Evolutionary conservation across 805 yeast species (phyloP), one percentile per base, ranked within the genome.

Genomic region (Barnettozyma sucrosica): DNA sequence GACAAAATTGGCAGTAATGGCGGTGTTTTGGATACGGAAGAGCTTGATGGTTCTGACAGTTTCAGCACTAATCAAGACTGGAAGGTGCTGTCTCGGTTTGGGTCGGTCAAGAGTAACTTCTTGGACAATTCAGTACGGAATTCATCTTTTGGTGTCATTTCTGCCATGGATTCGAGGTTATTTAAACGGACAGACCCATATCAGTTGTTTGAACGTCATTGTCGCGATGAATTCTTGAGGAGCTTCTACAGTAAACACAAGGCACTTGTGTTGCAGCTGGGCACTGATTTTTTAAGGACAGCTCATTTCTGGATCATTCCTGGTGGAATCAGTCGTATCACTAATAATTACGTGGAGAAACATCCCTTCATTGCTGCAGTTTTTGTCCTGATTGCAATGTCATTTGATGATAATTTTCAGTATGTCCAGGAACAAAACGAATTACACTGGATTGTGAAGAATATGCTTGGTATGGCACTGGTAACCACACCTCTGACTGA

Each of bases 281-380:
- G 77, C 0, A 67, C 69, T 47, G 72, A 73, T 24, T 80, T 79
- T 51, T 58, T 79, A 33, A 71, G 69, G 16, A 73, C 72, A 38
- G 77, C 83, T 3, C 81, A 77, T 55, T 76, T 74, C 56, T 80
- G 83, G 81, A 77, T 80, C 40, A 74, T 78, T 5, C 83, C 83
- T 2, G 83, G 82, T 10, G 83, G 82, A 5, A 68, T 77, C n/a
- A 74, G 69, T 33, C 70, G 69, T 28, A 69, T 79, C 11, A 67
- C 72, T 36, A 58, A 70, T 34, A 63, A 64, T 10, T 79, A 75
- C 56, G 82, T 75, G 5, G 54, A 63, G 16, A 66, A 68, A 28
- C 82, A 79, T 58, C 76, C 81, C 4, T 77, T 79, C 50, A 77
- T 76, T 20, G 66, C 80, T 0, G 74, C 80, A 49, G 80, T 76